Evolutionary conservation across 2,329 filamentous ascomycete genomes (phyloP).

Genomic region (Exophiala alcalophila): DNA sequence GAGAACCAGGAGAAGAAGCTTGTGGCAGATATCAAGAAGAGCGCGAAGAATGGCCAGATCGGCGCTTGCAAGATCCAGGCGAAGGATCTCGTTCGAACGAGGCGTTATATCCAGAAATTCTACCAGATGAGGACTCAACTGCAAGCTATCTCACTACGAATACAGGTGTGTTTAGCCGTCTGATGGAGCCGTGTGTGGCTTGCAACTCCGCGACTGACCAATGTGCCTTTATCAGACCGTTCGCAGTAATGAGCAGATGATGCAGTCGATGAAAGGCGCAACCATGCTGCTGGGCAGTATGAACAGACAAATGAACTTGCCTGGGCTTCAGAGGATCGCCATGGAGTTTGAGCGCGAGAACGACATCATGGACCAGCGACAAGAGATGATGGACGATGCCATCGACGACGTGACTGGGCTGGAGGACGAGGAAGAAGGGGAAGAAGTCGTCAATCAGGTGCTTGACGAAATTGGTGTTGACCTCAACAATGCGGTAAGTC

Average conservation of each 20-base stretch:
- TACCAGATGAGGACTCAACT: slow-evolving; percentile 97
- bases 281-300: slow-evolving; percentile 90
- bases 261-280: slow-evolving; percentile 99
- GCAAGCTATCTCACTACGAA: slow-evolving; percentile 89
- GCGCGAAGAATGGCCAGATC: slow-evolving; percentile 96
- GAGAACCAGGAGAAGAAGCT: slow-evolving; percentile 99
- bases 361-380: slow-evolving; percentile 97
- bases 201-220: slow-evolving; percentile 9
- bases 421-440: slow-evolving; percentile 87
- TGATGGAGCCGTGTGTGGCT: too few relatives aligned
- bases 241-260: slow-evolving; percentile 98
- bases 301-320: slow-evolving; percentile 97
- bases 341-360: slow-evolving; percentile 99
- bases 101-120: slow-evolving; percentile 91
- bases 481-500: slow-evolving; percentile 77
- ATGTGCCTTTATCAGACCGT: slow-evolving; percentile 67
- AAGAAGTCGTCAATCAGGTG: slow-evolving; percentile 95
- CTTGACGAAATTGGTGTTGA: slow-evolving; percentile 96
- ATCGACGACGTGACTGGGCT: slow-evolving; percentile 95
- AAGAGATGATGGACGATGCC: slow-evolving; percentile 99
- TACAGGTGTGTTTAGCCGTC: slow-evolving; percentile 86
- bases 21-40: slow-evolving; percentile 94
- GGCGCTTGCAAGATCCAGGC: slow-evolving; percentile 98
- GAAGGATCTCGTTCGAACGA: slow-evolving; percentile 89
- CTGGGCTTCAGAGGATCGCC: slow-evolving; percentile 88